Evolutionary conservation across 2,329 filamentous ascomycete species (phyloP), one percentile per base, ranked within the genome.

Genomic region (Ambrosiella xylebori): DNA sequence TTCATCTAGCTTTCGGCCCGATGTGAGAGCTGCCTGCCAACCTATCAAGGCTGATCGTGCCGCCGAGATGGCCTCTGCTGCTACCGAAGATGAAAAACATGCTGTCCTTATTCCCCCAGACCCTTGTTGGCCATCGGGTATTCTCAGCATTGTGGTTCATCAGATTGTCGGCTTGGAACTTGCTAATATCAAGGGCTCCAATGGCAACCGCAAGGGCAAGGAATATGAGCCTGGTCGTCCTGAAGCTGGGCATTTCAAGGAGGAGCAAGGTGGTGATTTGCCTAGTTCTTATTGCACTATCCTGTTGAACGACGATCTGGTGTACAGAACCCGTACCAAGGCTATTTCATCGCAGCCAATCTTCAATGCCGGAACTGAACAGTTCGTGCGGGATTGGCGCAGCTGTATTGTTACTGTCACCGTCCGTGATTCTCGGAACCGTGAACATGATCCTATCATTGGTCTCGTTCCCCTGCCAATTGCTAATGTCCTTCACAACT

Each of bases 251-350:
- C 89, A 95, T 65, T 82, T 84, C 59, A 93, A 85, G 59, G 88
- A 95, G 63, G 91, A 97, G 69, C 78, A 88, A 65, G 79, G 85
- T 63, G 84, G 82, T 62, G 78, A 84, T 54, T 73, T 97, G 37
- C 93, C 93, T 0, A 95, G 85, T 61, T 87, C 88, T 44, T 98
- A 98, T 71, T 96, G 90, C 72, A 96, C 89, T 1, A 90, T 98
- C 57, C 71, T 93, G 9, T 76, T 86, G 68, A 96, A 96, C 64
- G 91, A 97, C 65, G 82, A 94, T 65, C 71, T 95, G 64, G 79
- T 89, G 15, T 97, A 96, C 74, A 89, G 91, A 66, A 97, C 91
- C n/a, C 81, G 93, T 65, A 81, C 88, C 40, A 97, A 98, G 74
- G 90, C 90, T 3, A 86, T 95, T 7, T 94, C 86, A 40, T 94